Conservation (phyloP, 768 basidiomycete species). For the Omphalotus guepiniiformis region DNA sequence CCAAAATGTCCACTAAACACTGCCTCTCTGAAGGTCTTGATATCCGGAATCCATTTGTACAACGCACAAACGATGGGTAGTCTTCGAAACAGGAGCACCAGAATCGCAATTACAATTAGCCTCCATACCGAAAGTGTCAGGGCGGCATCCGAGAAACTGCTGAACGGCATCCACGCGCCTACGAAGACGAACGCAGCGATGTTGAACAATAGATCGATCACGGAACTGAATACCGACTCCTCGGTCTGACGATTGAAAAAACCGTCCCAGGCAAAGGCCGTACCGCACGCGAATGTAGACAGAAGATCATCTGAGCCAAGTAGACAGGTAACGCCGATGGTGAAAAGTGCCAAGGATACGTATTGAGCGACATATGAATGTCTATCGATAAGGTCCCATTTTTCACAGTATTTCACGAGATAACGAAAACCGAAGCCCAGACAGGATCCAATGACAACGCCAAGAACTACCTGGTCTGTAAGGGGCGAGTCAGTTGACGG, state of each 20-base stretch:
- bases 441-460: constrained; percentile 66
- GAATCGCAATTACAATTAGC: constrained; percentile 75
- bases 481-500: constrained; percentile 9
- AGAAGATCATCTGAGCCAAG: constrained; percentile 93
- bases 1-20: constrained; percentile 96
- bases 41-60: constrained; percentile 93
- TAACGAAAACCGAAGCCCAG: constrained; percentile 80
- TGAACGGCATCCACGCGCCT: constrained; percentile 97
- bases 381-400: constrained; percentile 82
- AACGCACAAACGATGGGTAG: constrained; percentile 80
- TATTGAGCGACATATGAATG: constrained; percentile 95
- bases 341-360: constrained; percentile 75
- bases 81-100: constrained; percentile 78
- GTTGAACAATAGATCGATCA: constrained; percentile 95
- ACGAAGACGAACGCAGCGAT: constrained; percentile 93
- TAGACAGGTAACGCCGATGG: constrained; percentile 79
- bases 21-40: constrained; percentile 92
- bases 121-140: constrained; percentile 80
- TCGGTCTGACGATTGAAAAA: constrained; percentile 94
- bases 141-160: constrained; percentile 60
- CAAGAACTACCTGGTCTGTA: constrained; percentile 77
- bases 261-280: constrained; percentile 95
- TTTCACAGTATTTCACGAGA: constrained; percentile 91
- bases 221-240: constrained; percentile 92
- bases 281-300: constrained; percentile 91